These are phyloP conservation scores for Claviceps sp. DNA, from an alignment of 2,329 filamentous ascomycete species.

Conservation along the genomic window DNA sequence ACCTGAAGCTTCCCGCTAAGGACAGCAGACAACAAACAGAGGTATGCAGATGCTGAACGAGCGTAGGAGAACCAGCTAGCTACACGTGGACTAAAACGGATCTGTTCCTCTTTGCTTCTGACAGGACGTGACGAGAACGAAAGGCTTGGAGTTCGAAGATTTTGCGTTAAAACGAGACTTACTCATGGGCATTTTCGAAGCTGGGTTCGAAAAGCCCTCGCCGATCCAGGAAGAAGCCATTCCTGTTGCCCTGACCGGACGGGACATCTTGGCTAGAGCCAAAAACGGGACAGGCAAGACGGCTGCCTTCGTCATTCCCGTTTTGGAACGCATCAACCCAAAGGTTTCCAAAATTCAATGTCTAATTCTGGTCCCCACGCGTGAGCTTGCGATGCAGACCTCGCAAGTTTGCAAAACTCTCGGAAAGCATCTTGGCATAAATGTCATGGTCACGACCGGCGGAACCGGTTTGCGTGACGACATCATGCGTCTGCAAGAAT, in stretches of 20 bases:
- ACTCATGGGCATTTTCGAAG: constrained; percentile 98
- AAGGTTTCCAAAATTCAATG: constrained; percentile 95
- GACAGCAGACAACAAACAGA: constrained; percentile 73
- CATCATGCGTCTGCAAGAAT: constrained; percentile 85
- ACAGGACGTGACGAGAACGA: constrained; percentile 94
- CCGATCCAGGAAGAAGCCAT: constrained; percentile 99
- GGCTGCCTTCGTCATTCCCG: constrained; percentile 92
- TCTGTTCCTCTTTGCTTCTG: constrained; percentile 3
- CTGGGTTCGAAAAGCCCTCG: constrained; percentile 95
- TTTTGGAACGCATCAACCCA: constrained; percentile 89
- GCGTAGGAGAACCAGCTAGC: not conserved
- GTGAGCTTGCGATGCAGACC: constrained; percentile 94
- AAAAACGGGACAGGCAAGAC: constrained; percentile 99
- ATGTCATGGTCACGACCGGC: constrained; percentile 98
- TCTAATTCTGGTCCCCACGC: constrained; percentile 87
- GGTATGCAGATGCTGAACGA: constrained; percentile 27
- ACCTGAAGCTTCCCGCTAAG: constrained; percentile 56
- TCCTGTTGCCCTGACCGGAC: constrained; percentile 84
- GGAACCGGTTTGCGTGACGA: constrained; percentile 92
- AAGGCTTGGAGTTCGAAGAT: constrained; percentile 94
- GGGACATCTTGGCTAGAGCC: constrained; percentile 88
- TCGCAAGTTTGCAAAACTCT: constrained; percentile 98
- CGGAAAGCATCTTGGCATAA: constrained; percentile 91
- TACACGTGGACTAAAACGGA: constrained; percentile 8
- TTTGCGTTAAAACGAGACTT: constrained; percentile 90